Conservation (phyloP, 192 early-diverging fungal species). For the Phycomyces nitens region DNA sequence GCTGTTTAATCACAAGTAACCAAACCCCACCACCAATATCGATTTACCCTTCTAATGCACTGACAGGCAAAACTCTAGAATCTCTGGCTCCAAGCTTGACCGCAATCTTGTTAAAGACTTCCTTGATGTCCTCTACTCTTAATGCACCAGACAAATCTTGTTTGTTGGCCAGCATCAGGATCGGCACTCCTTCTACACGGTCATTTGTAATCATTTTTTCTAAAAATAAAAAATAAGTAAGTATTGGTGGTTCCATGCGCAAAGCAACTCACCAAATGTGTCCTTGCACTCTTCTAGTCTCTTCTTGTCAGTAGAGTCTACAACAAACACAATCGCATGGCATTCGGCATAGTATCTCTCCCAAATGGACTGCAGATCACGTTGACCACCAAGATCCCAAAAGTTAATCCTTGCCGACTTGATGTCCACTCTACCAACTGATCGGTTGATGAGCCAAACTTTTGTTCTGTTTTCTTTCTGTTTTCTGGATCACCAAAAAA, state of each 20-base stretch:
- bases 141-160: conserved; percentile 75
- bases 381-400: conserved; percentile 93
- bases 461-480: not conserved
- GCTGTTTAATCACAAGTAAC: too few relatives aligned
- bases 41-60: conserved; percentile 77
- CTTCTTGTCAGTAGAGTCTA: conserved; percentile 79
- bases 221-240: conserved; percentile 27
- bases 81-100: conserved; percentile 79
- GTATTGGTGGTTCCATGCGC: too few relatives aligned
- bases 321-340: conserved; percentile 91
- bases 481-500: too few relatives aligned
- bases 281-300: conserved; percentile 77
- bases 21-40: not conserved
- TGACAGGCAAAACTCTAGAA: conserved; percentile 79
- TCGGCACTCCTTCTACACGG: conserved; percentile 76
- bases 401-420: conserved; percentile 75
- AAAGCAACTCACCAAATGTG: conserved; percentile 59
- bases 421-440: conserved; percentile 78
- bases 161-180: conserved; percentile 94
- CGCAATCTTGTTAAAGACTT: conserved; percentile 88
- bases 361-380: conserved; percentile 88
- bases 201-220: conserved; percentile 77
- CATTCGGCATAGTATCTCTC: conserved; percentile 89
- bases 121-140: conserved; percentile 79
- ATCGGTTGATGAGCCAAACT: not conserved